Base-by-base conservation (phyloP, 2,329 filamentous ascomycete species). In the Calonectria pseudoturangicola region DNA sequence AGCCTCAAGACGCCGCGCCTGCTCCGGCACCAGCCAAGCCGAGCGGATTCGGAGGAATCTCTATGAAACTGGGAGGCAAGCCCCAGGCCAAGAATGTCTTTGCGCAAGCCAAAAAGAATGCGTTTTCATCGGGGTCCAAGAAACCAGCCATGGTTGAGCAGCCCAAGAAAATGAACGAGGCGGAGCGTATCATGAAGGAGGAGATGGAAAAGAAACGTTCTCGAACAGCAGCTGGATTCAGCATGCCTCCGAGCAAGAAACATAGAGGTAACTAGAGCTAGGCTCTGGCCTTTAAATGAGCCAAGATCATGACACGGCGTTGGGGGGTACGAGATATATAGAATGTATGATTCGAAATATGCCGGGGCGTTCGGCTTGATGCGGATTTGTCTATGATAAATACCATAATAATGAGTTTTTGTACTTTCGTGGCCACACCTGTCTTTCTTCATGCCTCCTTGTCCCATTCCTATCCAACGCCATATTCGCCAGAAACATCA, bases 161-260 rank as follows among this genome's bases (percentile, higher is more conserved):
- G 68, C 92, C 92, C 2, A 95, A 94, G 87, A 97, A 94, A 79
- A 96, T 98, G 90, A 96, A 94, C 79, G 95, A 97, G 81, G 93
- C 93, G 3, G 95, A 96, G 84, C 90, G 93, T 66, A 97, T 97
- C 79, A 98, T 98, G 95, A 94, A 93, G 83, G 93, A 94, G 78
- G 94, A 96, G 81, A 89, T 95, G 84, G 93, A 95, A 78, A 88
- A 89, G 75, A 95, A 95, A 81, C 88, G 92, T 68, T 84, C 87
- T 41, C 86, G 90, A 60, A 89, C 87, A 12, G 81, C 81, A 4
- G 83, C 83, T 1, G 88, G 88, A 0, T 86, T 87, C 66, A 85
- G 84, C 21, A 87, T 87, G 58, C 83, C 85, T 8, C 84, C 86
- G 1, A 84, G 84, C 62, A 92, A 92, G 84, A 90, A 89, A 78